phyloP scores from a whole-genome alignment of 345 rosid species.

The Atalantia buxifolia region DNA sequence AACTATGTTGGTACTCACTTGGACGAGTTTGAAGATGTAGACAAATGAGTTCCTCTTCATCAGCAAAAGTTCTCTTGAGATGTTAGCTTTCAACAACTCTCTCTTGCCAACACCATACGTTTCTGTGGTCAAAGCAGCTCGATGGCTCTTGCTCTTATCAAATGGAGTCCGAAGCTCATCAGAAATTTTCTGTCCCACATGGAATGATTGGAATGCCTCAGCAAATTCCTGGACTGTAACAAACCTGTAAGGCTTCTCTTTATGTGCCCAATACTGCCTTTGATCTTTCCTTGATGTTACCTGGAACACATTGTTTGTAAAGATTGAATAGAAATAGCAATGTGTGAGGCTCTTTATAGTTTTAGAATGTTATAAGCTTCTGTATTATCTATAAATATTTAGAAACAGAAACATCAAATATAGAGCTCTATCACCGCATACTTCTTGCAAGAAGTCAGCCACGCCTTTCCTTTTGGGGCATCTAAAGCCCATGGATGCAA shows the following conservation, averaged over 20 bases:
- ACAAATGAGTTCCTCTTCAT: constrained; percentile 63
- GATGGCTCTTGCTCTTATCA: constrained; percentile 47
- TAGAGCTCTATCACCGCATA: constrained; percentile 20
- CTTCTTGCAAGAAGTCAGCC: constrained; percentile 85
- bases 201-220: constrained; percentile 48
- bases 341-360: neutral
- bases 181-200: constrained; percentile 30
- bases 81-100: constrained; percentile 54
- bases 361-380: neutral
- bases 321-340: neutral
- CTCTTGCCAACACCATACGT: constrained; percentile 46
- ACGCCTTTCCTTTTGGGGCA: constrained; percentile 77
- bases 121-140: constrained; percentile 49
- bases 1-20: constrained; percentile 24
- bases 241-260: constrained; percentile 47
- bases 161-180: constrained; percentile 48
- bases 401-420: neutral
- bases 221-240: constrained; percentile 44
- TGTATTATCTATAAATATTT: no score
- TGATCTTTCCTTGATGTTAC: constrained; percentile 80
- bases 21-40: constrained; percentile 46
- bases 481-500: constrained; percentile 59
- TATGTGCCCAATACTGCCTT: constrained; percentile 53
- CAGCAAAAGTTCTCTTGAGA: constrained; percentile 49
- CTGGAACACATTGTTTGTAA: constrained; percentile 22